These are phyloP conservation scores for Mortierella sp. DNA, from an alignment of 371 early-diverging fungal genomes.

Conservation along the genomic window DNA sequence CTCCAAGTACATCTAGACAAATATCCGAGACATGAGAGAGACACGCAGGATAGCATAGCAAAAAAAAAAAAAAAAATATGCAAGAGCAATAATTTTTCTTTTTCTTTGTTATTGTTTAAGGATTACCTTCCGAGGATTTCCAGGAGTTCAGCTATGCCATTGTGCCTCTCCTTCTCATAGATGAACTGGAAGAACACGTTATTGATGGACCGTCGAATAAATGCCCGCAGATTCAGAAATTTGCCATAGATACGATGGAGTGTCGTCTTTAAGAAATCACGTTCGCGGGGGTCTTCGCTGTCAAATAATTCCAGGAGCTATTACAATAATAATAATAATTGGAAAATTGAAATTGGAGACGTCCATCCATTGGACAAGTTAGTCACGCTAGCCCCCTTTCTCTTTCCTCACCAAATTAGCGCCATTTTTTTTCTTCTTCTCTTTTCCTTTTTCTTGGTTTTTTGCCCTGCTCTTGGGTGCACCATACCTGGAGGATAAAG, in stretches of 20 bases:
- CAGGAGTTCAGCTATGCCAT: conserved; percentile 96
- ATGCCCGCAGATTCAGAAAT: conserved; percentile 93
- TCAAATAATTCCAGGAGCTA: conserved; percentile 95
- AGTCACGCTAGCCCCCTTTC: too few species aligned
- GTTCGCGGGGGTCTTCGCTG: conserved; percentile 97
- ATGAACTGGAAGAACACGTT: conserved; percentile 97
- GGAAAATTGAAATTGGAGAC: too few species aligned
- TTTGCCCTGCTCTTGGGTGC: too few species aligned
- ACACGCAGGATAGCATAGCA: background rate
- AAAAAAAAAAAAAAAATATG: background rate
- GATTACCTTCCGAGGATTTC: conserved; percentile 93
- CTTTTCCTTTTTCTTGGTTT: too few species aligned
- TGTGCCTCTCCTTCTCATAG: conserved; percentile 95
- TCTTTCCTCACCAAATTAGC: too few species aligned
- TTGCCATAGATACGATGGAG: conserved; percentile 98
- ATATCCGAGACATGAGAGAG: too few species aligned
- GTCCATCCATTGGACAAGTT: too few species aligned
- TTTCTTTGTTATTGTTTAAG: background rate
- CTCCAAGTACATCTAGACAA: too few species aligned
- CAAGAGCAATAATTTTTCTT: background rate
- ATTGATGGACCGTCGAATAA: conserved; percentile 95
- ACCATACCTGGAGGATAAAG: conserved; percentile 90
- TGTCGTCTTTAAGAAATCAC: conserved; percentile 97
- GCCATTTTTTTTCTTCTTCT: too few species aligned
- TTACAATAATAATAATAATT: background rate